Conservation (phyloP, 2,329 filamentous ascomycete genomes). For the Calonectria naviculata region DNA sequence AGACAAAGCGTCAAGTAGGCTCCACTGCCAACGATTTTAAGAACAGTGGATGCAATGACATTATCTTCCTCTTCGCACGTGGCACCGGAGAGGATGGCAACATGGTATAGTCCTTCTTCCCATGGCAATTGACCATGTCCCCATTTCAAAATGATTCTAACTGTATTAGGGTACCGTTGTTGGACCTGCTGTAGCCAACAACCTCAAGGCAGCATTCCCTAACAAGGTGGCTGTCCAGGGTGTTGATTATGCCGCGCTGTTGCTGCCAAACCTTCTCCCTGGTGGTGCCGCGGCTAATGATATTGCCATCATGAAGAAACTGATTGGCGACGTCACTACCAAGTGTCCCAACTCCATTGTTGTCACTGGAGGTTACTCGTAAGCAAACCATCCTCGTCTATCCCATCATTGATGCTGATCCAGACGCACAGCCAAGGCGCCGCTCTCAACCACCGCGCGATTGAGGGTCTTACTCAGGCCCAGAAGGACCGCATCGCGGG, state of each 20-base stretch:
- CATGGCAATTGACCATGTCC: too few species aligned
- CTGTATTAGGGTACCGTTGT: not conserved
- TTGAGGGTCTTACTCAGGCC: not conserved
- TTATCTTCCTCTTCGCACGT: not conserved
- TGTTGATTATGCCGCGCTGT: not conserved
- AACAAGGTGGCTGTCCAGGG: conserved; percentile 2
- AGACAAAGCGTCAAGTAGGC: not conserved
- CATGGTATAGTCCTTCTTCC: not conserved
- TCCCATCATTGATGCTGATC: not conserved
- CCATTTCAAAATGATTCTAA: not conserved
- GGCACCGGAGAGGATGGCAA: conserved; percentile 2
- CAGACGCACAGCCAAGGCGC: not conserved
- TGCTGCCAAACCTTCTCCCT: conserved; percentile 1
- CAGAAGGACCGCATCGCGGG: conserved; percentile 7
- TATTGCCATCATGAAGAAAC: not conserved
- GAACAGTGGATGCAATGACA: conserved; percentile 3
- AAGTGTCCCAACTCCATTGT: conserved; percentile 1
- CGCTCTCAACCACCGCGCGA: conserved; percentile 6
- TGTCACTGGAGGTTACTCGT: conserved; percentile 6
- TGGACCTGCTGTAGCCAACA: conserved; percentile 1
- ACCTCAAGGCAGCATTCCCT: not conserved
- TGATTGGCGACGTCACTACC: not conserved
- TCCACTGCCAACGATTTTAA: conserved; percentile 7
- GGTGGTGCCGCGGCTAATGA: not conserved
- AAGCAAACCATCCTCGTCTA: not conserved